Conservation (phyloP, 306 rosid genomes). For the Dalbergia cochinchinensis region DNA sequence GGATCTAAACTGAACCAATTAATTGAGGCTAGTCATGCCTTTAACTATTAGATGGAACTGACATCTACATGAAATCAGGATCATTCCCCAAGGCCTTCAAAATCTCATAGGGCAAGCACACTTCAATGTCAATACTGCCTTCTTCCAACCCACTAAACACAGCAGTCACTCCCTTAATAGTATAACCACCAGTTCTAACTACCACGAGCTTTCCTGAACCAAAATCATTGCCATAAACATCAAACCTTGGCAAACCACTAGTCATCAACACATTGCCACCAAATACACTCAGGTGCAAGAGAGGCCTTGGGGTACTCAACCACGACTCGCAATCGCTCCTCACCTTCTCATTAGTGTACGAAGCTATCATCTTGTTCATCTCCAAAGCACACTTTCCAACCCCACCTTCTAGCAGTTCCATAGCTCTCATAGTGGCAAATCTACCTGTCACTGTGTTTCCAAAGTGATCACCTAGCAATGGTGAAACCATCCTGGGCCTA, state of each 20-base stretch:
- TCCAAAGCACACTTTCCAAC: constrained; percentile 50
- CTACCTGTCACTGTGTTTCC: constrained; percentile 31
- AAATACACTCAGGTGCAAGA: neutral
- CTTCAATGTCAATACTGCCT: constrained; percentile 58
- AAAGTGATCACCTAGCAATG: constrained; percentile 43
- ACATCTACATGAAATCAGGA: constrained; percentile 23
- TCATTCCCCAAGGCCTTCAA: constrained; percentile 52
- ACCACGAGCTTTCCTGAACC: constrained; percentile 39
- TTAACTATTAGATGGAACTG: too few species aligned
- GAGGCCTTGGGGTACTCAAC: constrained; percentile 26
- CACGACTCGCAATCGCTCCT: constrained; percentile 20
- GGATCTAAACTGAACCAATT: too few species aligned
- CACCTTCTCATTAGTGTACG: constrained; percentile 6
- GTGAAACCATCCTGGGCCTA: constrained; percentile 50
- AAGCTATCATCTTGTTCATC: constrained; percentile 42
- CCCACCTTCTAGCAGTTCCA: constrained; percentile 46
- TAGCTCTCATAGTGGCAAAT: constrained; percentile 25
- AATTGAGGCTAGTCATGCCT: too few species aligned
- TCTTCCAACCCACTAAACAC: constrained; percentile 52
- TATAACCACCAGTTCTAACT: constrained; percentile 34
- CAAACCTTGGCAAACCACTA: constrained; percentile 36
- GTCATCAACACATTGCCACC: neutral
- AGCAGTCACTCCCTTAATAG: constrained; percentile 44
- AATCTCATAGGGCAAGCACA: constrained; percentile 42
- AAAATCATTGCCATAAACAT: constrained; percentile 41